Conservation (phyloP, 2,329 filamentous ascomycete species). For the Zasmidium angulare region DNA sequence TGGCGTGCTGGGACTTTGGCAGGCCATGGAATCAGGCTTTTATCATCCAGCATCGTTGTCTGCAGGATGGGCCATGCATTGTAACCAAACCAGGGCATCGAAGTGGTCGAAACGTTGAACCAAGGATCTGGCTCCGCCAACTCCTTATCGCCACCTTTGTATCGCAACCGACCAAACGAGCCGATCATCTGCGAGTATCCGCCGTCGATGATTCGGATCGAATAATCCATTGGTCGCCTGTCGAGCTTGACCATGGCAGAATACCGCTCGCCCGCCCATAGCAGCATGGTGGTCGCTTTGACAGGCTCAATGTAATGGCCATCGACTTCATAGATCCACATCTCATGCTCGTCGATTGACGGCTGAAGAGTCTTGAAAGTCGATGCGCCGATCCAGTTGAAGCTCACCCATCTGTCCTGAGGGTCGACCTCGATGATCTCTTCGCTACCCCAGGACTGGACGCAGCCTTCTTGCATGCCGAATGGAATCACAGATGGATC, state of each 20-base stretch:
- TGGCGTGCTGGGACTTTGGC: not conserved
- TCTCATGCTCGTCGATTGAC: constrained; percentile 17
- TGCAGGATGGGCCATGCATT: not conserved
- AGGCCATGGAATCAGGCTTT: not conserved
- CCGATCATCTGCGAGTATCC: not conserved
- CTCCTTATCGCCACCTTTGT: constrained; percentile 43
- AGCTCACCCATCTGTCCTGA: constrained; percentile 15
- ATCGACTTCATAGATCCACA: constrained; percentile 22
- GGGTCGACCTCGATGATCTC: constrained; percentile 15
- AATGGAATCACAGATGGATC: not conserved
- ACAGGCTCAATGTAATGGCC: constrained; percentile 50
- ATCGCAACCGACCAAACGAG: not conserved
- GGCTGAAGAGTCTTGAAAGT: constrained; percentile 13
- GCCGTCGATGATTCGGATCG: not conserved
- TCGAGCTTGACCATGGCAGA: constrained; percentile 52
- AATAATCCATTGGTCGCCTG: constrained; percentile 41
- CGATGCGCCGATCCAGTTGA: constrained; percentile 14
- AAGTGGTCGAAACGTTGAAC: not conserved
- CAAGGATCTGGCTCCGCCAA: not conserved
- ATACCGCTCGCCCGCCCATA: constrained; percentile 56
- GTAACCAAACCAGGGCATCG: not conserved
- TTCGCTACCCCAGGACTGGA: not conserved
- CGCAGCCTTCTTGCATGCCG: not conserved
- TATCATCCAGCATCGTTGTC: not conserved
- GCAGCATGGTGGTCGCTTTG: constrained; percentile 44